Conservation (phyloP, 2,329 filamentous ascomycete species). For the Amphichorda felina region DNA sequence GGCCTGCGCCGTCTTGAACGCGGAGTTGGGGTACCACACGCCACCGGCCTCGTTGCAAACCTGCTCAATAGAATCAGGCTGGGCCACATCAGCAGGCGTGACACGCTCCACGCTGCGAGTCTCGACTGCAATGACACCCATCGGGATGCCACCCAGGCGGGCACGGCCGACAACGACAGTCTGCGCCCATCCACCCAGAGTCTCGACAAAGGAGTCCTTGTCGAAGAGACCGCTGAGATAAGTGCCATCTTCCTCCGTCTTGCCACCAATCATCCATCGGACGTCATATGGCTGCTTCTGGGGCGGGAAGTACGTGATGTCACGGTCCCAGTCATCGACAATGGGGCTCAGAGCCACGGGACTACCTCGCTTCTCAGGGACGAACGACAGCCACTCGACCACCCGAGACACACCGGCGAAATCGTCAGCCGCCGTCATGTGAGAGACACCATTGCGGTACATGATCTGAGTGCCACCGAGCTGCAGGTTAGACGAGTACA, state of each 20-base stretch:
- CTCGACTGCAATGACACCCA: conserved; percentile 97
- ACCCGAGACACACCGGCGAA: conserved; percentile 98
- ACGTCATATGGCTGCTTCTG: conserved; percentile 85
- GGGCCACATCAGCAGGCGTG: conserved; percentile 90
- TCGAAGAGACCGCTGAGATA: conserved; percentile 93
- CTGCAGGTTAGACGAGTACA: conserved; percentile 98
- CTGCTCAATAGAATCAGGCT: conserved; percentile 96
- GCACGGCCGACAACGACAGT: conserved; percentile 96
- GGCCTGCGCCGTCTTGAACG: conserved; percentile 98
- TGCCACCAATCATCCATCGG: conserved; percentile 81
- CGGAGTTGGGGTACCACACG: conserved; percentile 99
- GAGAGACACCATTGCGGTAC: conserved; percentile 99
- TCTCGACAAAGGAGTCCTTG: conserved; percentile 91
- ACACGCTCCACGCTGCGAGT: conserved; percentile 94
- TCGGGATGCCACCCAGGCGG: conserved; percentile 89
- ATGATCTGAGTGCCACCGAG: conserved; percentile 99
- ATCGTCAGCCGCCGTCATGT: conserved; percentile 96
- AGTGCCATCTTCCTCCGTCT: conserved; percentile 56
- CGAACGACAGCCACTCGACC: conserved; percentile 94
- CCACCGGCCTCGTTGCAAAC: conserved; percentile 90
- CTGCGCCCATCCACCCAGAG: conserved; percentile 91
- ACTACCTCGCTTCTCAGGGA: conserved; percentile 88
- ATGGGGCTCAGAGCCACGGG: conserved; percentile 87
- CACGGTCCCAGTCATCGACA: conserved; percentile 83
- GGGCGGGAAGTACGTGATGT: conserved; percentile 71